These are phyloP conservation scores for Phytophthora palmivora DNA, from an alignment of 352 stramenopile species.

Conservation along the genomic window DNA sequence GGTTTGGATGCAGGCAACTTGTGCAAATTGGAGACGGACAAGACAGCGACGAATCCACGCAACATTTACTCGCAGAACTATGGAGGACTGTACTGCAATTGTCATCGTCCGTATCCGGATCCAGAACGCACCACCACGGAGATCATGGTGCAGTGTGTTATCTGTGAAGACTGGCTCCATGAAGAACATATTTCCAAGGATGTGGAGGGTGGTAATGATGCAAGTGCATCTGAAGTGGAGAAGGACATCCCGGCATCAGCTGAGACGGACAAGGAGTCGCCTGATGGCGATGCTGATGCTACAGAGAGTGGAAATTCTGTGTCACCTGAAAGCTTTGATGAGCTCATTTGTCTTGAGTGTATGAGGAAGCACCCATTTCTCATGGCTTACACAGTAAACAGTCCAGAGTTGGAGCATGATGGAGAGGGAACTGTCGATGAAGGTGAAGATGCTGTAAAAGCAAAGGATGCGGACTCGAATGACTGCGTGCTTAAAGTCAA, in stretches of 20 bases:
- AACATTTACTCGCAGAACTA: slow-evolving; percentile 85
- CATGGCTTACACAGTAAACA: slow-evolving; percentile 57
- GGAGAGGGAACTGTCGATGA: slow-evolving; percentile 4
- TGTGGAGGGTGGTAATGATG: neutral
- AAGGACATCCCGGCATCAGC: neutral
- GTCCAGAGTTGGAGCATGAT: slow-evolving; percentile 21
- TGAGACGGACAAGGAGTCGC: slow-evolving; percentile 17
- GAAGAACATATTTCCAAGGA: slow-evolving; percentile 65
- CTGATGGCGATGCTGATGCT: slow-evolving; percentile 1
- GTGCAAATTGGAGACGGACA: slow-evolving; percentile 67
- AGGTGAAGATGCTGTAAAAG: slow-evolving; percentile 14
- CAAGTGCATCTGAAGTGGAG: slow-evolving; percentile 4
- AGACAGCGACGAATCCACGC: slow-evolving; percentile 52
- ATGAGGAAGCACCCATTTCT: slow-evolving; percentile 74
- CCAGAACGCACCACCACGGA: slow-evolving; percentile 70
- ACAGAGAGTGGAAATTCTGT: slow-evolving; percentile 10
- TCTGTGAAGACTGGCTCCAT: slow-evolving; percentile 85
- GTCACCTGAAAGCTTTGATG: slow-evolving; percentile 57
- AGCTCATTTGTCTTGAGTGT: slow-evolving; percentile 71
- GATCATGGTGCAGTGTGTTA: slow-evolving; percentile 79
- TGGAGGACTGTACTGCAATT: slow-evolving; percentile 69
- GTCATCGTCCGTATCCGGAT: slow-evolving; percentile 78
- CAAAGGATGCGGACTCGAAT: neutral
- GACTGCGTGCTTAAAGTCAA: slow-evolving; percentile 49
- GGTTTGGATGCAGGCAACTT: slow-evolving; percentile 32